Percentiles rank a stretch among this genome's conserved stretches.
These are phyloP conservation scores for Picochlorum sp. DNA, from an alignment of 139 green algal species.

Conservation along the genomic window DNA sequence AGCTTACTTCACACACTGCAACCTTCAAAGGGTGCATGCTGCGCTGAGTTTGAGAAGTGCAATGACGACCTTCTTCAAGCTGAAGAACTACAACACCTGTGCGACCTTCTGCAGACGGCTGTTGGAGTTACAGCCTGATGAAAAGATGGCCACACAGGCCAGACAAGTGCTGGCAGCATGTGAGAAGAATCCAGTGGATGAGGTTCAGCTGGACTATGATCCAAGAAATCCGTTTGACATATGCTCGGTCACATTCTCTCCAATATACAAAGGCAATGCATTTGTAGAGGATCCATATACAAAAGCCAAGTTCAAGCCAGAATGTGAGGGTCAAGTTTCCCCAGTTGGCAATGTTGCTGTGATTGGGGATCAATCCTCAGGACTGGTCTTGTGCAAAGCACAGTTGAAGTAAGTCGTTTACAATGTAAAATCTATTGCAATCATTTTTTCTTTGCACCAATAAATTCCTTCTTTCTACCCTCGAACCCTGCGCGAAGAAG, in stretches of 20 bases:
- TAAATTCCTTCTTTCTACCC: conserved; percentile 61
- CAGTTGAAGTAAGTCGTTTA: conserved; percentile 11
- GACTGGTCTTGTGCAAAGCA: conserved; percentile 51
- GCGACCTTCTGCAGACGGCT: conserved; percentile 85
- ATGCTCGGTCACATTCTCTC: conserved; percentile 85
- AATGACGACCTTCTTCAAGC: conserved; percentile 95
- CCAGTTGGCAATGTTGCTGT: conserved; percentile 77
- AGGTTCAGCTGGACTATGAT: conserved; percentile 87
- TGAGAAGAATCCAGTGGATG: conserved; percentile 83
- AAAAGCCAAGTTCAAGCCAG: conserved; percentile 73
- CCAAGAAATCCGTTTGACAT: conserved; percentile 97
- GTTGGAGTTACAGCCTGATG: conserved; percentile 86
- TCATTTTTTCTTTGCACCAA: conserved; percentile 17
- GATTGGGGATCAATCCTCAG: conserved; percentile 78
- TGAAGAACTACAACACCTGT: conserved; percentile 85
- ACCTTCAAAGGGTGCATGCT: conserved; percentile 77
- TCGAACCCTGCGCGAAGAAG: conserved; percentile 80
- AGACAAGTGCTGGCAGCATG: conserved; percentile 86
- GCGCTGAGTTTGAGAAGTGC: conserved; percentile 78
- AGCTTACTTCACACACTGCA: conserved; percentile 98
- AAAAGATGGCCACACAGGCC: conserved; percentile 72
- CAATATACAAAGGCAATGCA: conserved; percentile 82
- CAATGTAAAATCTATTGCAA: neutral
- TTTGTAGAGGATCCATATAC: conserved; percentile 79
- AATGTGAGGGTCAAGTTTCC: conserved; percentile 73